These are phyloP conservation scores for Yarrowia sp. DNA, from an alignment of 805 yeast genomes.

Conservation along the genomic window DNA sequence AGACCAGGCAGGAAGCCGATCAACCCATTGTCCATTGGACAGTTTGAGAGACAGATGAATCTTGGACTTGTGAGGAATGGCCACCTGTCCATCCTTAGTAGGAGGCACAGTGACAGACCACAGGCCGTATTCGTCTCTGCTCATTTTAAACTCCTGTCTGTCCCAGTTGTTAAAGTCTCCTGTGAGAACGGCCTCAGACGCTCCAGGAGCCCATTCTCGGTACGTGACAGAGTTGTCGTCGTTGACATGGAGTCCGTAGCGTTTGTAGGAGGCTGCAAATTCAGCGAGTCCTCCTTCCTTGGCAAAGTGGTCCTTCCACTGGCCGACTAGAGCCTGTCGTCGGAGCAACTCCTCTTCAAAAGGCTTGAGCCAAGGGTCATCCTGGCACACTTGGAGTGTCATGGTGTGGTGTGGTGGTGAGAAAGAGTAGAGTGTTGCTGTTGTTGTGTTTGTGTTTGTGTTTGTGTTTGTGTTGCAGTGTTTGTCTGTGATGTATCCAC, in stretches of 20 bases:
- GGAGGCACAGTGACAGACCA: slow-evolving; percentile 64
- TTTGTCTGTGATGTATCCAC: too few species aligned
- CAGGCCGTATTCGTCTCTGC: slow-evolving; percentile 60
- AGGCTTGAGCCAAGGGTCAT: slow-evolving; percentile 86
- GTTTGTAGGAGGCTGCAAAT: slow-evolving; percentile 73
- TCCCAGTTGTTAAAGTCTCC: slow-evolving; percentile 94
- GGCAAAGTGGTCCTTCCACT: slow-evolving; percentile 57
- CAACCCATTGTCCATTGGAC: slow-evolving; percentile 61
- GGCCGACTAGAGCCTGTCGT: slow-evolving; percentile 62
- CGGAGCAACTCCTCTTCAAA: slow-evolving; percentile 61
- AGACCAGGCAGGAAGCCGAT: slow-evolving; percentile 88
- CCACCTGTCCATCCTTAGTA: slow-evolving; percentile 47
- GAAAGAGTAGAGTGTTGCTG: neutral
- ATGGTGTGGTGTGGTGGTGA: neutral
- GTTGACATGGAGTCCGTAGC: slow-evolving; percentile 72
- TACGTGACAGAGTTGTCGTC: slow-evolving; percentile 54
- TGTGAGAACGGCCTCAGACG: slow-evolving; percentile 65
- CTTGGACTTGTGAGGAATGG: slow-evolving; percentile 77
- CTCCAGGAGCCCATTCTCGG: slow-evolving; percentile 91
- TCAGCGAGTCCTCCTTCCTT: slow-evolving; percentile 62
- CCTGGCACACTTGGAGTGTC: slow-evolving; percentile 2
- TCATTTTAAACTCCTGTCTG: slow-evolving; percentile 51
- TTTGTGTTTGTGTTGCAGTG: neutral
- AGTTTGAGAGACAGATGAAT: slow-evolving; percentile 61
- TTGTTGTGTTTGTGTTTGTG: neutral